Evolutionary conservation across 148 eudicot genomes (phyloP), one percentile per base, ranked within the genome.

Genomic region (Polygonum aviculare): DNA sequence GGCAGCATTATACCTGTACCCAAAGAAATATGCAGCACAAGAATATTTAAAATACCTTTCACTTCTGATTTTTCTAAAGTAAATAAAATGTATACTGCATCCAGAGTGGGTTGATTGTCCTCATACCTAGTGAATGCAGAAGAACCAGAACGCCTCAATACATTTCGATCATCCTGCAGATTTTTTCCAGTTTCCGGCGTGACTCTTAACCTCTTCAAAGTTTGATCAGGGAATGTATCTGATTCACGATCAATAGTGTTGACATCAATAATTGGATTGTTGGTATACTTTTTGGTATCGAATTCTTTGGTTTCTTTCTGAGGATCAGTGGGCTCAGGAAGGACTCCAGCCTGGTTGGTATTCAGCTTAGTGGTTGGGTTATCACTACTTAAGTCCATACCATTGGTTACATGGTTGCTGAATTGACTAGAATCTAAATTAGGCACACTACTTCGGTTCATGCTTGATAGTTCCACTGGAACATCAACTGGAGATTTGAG

Each of bases 101-200:
- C 31, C 14, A 59, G 35, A n/a, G 36, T 9, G 9, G 67, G n/a
- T 65, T 16, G n/a, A 5, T 14, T 33, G 8, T 65, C 19, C 71
- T 65, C 40, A n/a, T 44, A 86, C 89, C 87, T 82, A 3, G 89
- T 78, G 79, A 86, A 86, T 72, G 89, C 89, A 50, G 89, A 86
- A 74, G 80, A 82, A 76, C 79, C 85, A 63, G 87, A 86, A 62
- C 78, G 82, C 36, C 84, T 75, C 76, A 82, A 75, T 49, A 84
- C 82, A 78, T 78, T 80, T 50, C 85, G 75, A 12, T 84, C 84
- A 48, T 82, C 86, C 73, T 84, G 86, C 33, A 74, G 38, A 21
- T 76, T 35, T 33, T 80, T 81, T 44, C 79, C 84, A 40, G 36
- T 73, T 38, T 81, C 82, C 54, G 75, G 76, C 44, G 69, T 59